Conservation (phyloP, 2,329 filamentous ascomycete species). For the Fusarium cicatricum region DNA sequence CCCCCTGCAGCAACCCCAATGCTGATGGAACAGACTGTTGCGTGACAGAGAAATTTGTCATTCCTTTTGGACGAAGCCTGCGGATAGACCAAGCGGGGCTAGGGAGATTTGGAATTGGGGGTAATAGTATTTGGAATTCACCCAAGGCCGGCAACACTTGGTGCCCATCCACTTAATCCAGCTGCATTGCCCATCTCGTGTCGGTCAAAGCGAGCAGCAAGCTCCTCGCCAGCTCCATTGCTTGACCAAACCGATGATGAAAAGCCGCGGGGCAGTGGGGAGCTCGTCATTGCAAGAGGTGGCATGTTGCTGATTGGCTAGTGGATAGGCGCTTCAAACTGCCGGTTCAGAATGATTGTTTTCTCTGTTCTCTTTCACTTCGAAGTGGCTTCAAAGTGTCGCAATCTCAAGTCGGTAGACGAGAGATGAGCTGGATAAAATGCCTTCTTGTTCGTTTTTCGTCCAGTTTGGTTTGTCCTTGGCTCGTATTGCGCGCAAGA, state of each 20-base stretch:
- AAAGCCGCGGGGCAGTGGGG: conserved; percentile 35
- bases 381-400: not conserved
- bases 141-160: not conserved
- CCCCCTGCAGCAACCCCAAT: conserved; percentile 2
- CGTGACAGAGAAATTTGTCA: conserved; percentile 34
- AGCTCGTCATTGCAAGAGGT: conserved; percentile 6
- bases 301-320: conserved; percentile 23
- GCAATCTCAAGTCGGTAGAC: too few species aligned
- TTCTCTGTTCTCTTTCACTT: conserved; percentile 2
- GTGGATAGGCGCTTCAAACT: not conserved
- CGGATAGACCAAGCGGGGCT: conserved; percentile 28
- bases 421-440: too few species aligned
- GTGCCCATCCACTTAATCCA: not conserved
- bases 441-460: too few species aligned
- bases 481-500: not conserved
- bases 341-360: conserved; percentile 22
- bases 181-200: not conserved
- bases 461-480: not conserved
- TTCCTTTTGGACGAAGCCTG: conserved; percentile 16
- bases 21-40: conserved; percentile 1
- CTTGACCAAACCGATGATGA: conserved; percentile 13
- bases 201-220: not conserved
- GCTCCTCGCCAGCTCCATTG: conserved; percentile 5
- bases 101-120: conserved; percentile 29
- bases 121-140: conserved; percentile 8